Evolutionary conservation across 441 rosid species (phyloP).

Genomic region (Hypseocharis bilobata): DNA sequence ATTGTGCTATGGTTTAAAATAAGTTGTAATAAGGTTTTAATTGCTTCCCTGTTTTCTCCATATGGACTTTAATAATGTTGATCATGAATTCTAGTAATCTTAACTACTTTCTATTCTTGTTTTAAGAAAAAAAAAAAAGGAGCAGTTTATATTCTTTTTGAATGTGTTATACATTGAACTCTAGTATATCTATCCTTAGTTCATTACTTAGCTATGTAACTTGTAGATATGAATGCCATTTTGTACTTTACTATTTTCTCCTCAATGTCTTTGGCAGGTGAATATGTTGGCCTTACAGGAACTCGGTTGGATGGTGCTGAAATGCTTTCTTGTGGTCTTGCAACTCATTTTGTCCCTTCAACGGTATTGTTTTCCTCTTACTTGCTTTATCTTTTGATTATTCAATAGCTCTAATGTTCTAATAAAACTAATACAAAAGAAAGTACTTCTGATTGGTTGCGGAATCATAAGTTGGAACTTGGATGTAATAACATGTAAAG

Average conservation of each 20-base stretch:
- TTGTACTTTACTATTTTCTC: not conserved
- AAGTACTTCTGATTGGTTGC: not conserved
- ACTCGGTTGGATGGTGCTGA: conserved; percentile 74
- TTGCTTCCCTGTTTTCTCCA: no score
- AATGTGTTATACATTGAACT: not conserved
- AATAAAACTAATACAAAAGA: not conserved
- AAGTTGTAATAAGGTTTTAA: no score
- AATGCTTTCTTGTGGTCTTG: conserved; percentile 80
- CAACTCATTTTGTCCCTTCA: conserved; percentile 72
- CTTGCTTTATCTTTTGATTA: conserved; percentile 1
- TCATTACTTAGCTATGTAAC: not conserved
- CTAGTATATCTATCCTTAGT: not conserved
- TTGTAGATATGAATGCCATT: not conserved
- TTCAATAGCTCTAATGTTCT: not conserved
- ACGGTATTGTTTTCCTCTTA: conserved; percentile 30
- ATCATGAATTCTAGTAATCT: not conserved
- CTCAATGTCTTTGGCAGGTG: conserved; percentile 41
- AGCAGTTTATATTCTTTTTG: no score
- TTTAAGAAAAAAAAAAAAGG: no score
- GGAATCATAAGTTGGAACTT: not conserved
- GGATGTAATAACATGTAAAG: not conserved
- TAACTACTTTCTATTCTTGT: not conserved
- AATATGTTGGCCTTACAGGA: conserved; percentile 73
- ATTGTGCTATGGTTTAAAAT: no score
- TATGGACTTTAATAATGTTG: not conserved